phyloP scores from a whole-genome alignment of 257 asterid genomes.

The Lavandula angustifolia region DNA sequence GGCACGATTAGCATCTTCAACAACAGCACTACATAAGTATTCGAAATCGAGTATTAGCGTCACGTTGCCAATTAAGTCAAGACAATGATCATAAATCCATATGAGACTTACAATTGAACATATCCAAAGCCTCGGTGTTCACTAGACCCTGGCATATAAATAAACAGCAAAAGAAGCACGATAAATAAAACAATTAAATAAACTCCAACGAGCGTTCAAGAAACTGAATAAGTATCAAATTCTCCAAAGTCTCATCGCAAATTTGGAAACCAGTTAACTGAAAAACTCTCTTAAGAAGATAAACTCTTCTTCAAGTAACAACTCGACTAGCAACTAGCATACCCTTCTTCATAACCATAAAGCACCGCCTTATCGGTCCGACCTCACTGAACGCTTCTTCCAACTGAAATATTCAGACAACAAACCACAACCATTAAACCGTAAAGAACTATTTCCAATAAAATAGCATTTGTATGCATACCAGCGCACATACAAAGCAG shows the following conservation, averaged over 20 bases:
- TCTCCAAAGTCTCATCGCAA: not conserved
- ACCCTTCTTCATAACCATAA: slow-evolving; percentile 88
- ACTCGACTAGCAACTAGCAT: slow-evolving; percentile 26
- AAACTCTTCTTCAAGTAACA: slow-evolving; percentile 15
- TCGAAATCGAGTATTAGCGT: slow-evolving; percentile 25
- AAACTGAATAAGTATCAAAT: not conserved
- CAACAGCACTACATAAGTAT: slow-evolving; percentile 58
- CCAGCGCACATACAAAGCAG: not conserved
- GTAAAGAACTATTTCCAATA: not conserved
- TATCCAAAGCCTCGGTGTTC: slow-evolving; percentile 94
- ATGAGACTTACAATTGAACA: slow-evolving; percentile 81
- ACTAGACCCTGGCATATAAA: slow-evolving; percentile 54
- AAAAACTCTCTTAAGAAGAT: not conserved
- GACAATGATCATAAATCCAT: not conserved
- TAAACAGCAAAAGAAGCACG: slow-evolving; percentile 20
- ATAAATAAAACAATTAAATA: not conserved
- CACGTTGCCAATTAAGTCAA: slow-evolving; percentile 4
- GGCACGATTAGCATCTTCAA: slow-evolving; percentile 83
- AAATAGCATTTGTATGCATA: not conserved
- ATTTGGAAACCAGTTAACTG: not conserved
- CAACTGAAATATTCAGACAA: slow-evolving; percentile 45
- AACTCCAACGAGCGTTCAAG: not conserved
- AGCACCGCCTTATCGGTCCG: slow-evolving; percentile 91
- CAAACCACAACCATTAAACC: slow-evolving; percentile 14
- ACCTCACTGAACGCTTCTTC: slow-evolving; percentile 92